These are phyloP conservation scores for Globisporangium yorkense DNA, from an alignment of 352 stramenopile genomes.

Conservation along the genomic window DNA sequence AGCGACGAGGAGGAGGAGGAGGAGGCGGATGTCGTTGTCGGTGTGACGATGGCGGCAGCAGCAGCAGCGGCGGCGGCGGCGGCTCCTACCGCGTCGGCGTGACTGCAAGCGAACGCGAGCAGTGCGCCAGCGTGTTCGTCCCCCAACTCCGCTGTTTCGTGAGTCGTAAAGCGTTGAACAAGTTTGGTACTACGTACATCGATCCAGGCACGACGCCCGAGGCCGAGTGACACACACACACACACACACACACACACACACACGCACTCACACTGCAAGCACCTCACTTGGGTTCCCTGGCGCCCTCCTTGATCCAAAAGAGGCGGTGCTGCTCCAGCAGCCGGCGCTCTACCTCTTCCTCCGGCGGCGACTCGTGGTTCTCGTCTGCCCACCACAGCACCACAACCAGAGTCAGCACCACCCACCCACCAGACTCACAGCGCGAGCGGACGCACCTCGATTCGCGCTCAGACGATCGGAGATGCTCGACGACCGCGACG, in stretches of 20 bases:
- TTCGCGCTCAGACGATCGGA: conserved; percentile 45
- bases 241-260: too few relatives aligned
- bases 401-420: background rate
- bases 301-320: conserved; percentile 75
- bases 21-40: background rate
- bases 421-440: conserved; percentile 1
- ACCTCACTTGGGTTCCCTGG: conserved; percentile 15
- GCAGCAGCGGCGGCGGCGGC: background rate
- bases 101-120: background rate
- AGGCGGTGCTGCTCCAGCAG: conserved; percentile 60
- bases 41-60: background rate
- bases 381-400: conserved; percentile 12
- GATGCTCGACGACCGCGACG: conserved; percentile 53
- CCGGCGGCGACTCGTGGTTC: conserved; percentile 10
- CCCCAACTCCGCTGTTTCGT: background rate
- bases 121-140: background rate
- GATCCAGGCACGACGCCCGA: too few relatives aligned
- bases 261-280: too few relatives aligned
- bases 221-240: too few relatives aligned
- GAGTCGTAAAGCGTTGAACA: background rate
- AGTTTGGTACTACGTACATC: too few relatives aligned
- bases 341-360: conserved; percentile 37
- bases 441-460: conserved; percentile 20
- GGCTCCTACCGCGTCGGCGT: conserved; percentile 5
- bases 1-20: conserved; percentile 60